Evolutionary conservation across 2,329 filamentous ascomycete species (phyloP), one percentile per base, ranked within the genome.

Genomic region (Xylaria sp.): DNA sequence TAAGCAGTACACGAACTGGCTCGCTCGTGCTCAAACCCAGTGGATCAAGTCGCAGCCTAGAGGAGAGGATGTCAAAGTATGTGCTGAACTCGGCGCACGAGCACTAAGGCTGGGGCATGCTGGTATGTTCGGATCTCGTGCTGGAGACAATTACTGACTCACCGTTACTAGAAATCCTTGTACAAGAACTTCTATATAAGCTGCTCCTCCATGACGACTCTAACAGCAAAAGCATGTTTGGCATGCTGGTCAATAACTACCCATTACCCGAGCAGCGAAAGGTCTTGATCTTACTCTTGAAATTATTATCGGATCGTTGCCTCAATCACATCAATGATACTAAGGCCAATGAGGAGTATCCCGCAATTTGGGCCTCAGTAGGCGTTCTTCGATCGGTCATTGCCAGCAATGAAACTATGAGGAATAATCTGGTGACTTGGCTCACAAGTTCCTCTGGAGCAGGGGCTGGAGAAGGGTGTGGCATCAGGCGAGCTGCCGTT

Each of bases 81-180:
- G 78, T 45, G 79, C 79, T 15, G 79, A 82, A 2, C 52, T 88
- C 1, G 77, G 87, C 14, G 77, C 85, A 3, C 88, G 89, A 65
- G 82, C 86, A 1, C 78, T 94, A 61, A 88, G 84, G 31, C 75
- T 97, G 31, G 92, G 92, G 2, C 92, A 95, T 76, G 80, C 83
- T 56, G 89, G 92, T 91, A 80, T 73, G 79, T 64, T 17, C 23
- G 17, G 15, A 56, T 31, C 28, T 40, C 31, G 6, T 35, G 14
- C 35, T 43, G 28, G 9, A 21, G 15, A 23, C 0, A 14, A 6
- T 49, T 33, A 6, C 46, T 60, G 14, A 62, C 60, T 42, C 37
- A 37, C 35, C 19, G 2, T 21, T 50, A 8, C 12, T 47, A 84
- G 83, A 85, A 42, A 69, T 66, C 1, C 66, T 85, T 6, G 72